A percentile compares a stretch with the other conserved stretches of the same genome.
Conservation (phyloP, 106 monocot genomes). For the Dendrobium chrysotoxum region DNA sequence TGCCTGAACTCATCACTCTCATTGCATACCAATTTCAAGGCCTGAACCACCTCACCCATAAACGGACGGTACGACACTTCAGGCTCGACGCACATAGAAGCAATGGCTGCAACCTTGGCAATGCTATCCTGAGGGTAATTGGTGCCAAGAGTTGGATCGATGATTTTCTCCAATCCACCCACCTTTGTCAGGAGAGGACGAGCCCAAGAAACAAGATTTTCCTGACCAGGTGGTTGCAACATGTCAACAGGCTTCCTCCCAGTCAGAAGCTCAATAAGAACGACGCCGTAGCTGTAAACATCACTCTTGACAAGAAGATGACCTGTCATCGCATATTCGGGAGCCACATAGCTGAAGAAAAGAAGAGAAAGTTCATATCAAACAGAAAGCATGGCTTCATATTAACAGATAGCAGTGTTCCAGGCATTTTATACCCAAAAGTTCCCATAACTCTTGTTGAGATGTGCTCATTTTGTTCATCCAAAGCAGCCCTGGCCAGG, state of each 20-base stretch:
- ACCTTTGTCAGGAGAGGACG: slow-evolving; percentile 66
- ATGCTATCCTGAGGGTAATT: slow-evolving; percentile 37
- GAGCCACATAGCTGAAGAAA: slow-evolving; percentile 73
- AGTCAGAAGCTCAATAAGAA: slow-evolving; percentile 82
- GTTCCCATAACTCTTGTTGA: slow-evolving; percentile 98
- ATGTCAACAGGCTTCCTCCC: slow-evolving; percentile 88
- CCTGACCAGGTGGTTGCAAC: slow-evolving; percentile 70
- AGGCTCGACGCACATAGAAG: slow-evolving; percentile 95
- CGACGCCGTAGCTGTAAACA: slow-evolving; percentile 96
- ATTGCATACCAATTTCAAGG: slow-evolving; percentile 75
- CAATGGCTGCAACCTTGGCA: slow-evolving; percentile 86
- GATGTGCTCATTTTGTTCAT: slow-evolving; percentile 77
- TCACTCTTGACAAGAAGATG: slow-evolving; percentile 97
- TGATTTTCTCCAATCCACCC: slow-evolving; percentile 41
- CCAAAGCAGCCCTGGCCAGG: slow-evolving; percentile 69
- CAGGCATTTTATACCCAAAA: slow-evolving; percentile 57
- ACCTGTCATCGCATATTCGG: slow-evolving; percentile 95
- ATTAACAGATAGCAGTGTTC: neutral
- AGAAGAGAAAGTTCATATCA: neutral
- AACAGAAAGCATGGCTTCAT: slow-evolving; percentile 2
- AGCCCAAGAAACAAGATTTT: slow-evolving; percentile 84
- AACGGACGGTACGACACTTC: slow-evolving; percentile 90
- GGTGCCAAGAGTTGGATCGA: slow-evolving; percentile 59
- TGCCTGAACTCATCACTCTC: slow-evolving; percentile 29
- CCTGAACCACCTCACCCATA: slow-evolving; percentile 97